Percentiles rank a stretch among this genome's conserved stretches.
These are phyloP conservation scores for Cercospora janseana DNA, from an alignment of 2,329 filamentous ascomycete species.

Conservation along the genomic window DNA sequence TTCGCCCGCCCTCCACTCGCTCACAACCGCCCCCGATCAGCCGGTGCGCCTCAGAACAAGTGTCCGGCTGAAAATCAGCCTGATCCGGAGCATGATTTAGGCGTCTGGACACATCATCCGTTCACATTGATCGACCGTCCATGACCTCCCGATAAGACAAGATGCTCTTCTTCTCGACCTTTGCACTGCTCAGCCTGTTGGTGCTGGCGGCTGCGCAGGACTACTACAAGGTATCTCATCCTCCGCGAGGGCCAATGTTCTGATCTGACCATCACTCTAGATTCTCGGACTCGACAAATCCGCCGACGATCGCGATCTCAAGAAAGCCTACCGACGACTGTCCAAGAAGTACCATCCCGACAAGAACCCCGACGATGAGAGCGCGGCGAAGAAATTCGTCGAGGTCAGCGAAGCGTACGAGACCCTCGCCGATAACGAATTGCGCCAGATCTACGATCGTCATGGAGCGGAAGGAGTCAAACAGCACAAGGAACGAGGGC, in stretches of 20 bases:
- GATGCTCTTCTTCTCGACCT: constrained; percentile 46
- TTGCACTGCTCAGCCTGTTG: constrained; percentile 45
- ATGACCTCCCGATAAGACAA: constrained; percentile 17
- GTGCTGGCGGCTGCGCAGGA: constrained; percentile 58
- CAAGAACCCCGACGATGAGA: constrained; percentile 85
- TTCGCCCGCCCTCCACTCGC: not conserved
- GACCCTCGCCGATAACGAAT: constrained; percentile 73
- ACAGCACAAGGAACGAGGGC: constrained; percentile 72
- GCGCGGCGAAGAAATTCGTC: constrained; percentile 87
- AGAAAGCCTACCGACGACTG: constrained; percentile 84
- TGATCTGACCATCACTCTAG: constrained; percentile 47
- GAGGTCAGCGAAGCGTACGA: constrained; percentile 95
- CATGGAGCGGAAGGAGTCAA: constrained; percentile 89
- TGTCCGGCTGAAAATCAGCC: too few species aligned
- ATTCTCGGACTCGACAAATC: constrained; percentile 75
- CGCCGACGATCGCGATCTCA: constrained; percentile 83
- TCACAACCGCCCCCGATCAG: not conserved
- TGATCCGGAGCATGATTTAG: too few species aligned
- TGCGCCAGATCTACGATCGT: constrained; percentile 87
- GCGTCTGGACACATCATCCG: too few species aligned
- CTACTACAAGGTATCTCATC: constrained; percentile 68
- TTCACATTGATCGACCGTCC: constrained; percentile 15
- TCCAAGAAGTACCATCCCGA: constrained; percentile 97
- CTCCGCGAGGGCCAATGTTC: too few species aligned
- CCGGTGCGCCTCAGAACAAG: not conserved